phyloP scores from a whole-genome alignment of 2,329 filamentous ascomycete species.

The Ascochyta clinopodiicola region DNA sequence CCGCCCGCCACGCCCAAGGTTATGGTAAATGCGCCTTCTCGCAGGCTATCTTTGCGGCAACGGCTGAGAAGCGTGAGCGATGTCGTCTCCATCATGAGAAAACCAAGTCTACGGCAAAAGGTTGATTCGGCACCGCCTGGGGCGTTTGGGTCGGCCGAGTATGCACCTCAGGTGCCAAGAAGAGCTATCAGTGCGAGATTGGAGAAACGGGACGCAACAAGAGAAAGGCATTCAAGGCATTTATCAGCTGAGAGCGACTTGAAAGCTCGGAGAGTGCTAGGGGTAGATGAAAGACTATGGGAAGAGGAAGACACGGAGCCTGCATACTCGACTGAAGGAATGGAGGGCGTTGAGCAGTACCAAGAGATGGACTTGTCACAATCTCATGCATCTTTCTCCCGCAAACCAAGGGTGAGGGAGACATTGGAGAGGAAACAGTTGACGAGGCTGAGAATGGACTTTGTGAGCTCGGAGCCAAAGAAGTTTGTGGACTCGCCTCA shows the following conservation, averaged over 20 bases:
- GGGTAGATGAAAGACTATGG: not conserved
- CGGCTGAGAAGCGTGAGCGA: slow-evolving; percentile 14
- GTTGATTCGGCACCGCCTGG: slow-evolving; percentile 31
- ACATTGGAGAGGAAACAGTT: slow-evolving; percentile 31
- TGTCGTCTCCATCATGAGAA: slow-evolving; percentile 10
- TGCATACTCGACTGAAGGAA: not conserved
- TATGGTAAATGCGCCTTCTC: slow-evolving; percentile 10
- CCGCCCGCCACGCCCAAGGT: slow-evolving; percentile 16
- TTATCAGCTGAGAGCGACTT: slow-evolving; percentile 8
- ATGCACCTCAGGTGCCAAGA: slow-evolving; percentile 29
- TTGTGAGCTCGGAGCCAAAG: slow-evolving; percentile 25
- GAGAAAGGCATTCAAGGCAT: slow-evolving; percentile 9
- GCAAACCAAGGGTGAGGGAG: slow-evolving; percentile 32
- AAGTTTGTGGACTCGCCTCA: slow-evolving; percentile 31
- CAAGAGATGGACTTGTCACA: not conserved
- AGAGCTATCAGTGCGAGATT: slow-evolving; percentile 37
- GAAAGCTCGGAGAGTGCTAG: slow-evolving; percentile 5
- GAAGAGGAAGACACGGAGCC: not conserved
- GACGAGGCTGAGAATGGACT: slow-evolving; percentile 29
- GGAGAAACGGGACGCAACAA: slow-evolving; percentile 9
- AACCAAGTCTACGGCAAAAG: slow-evolving; percentile 26
- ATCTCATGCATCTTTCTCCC: slow-evolving; percentile 25
- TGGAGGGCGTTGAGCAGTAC: slow-evolving; percentile 7
- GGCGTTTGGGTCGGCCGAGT: slow-evolving; percentile 8
- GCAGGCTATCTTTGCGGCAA: not conserved